Evolutionary conservation across 768 basidiomycete species (phyloP).

Genomic region (Melanogaster broomeanus): DNA sequence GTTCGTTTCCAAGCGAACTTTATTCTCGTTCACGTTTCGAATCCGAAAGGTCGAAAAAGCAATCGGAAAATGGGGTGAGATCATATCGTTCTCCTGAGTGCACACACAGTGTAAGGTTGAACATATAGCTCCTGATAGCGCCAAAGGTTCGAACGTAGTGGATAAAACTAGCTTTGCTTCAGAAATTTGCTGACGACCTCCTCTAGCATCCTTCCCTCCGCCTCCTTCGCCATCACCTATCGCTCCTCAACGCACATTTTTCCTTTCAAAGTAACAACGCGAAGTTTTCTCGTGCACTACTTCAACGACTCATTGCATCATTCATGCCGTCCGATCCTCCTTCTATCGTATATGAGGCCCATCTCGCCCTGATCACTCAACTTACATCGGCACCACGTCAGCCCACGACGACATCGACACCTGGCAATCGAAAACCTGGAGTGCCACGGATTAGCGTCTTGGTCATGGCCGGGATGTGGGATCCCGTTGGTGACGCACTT

Average conservation of each 20-base stretch:
- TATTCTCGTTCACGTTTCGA: background rate
- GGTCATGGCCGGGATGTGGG: constrained; percentile 56
- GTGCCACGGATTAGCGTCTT: constrained; percentile 61
- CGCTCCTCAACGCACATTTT: constrained; percentile 62
- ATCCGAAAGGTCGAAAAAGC: constrained; percentile 55
- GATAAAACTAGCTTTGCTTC: constrained; percentile 5
- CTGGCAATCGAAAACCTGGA: constrained; percentile 46
- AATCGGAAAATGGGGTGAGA: constrained; percentile 67
- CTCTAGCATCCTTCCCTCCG: constrained; percentile 65
- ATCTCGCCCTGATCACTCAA: constrained; percentile 55
- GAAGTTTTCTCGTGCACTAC: constrained; percentile 60
- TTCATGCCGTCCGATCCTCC: constrained; percentile 49
- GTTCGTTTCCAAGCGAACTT: background rate
- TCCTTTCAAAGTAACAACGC: constrained; percentile 44
- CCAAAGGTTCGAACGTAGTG: constrained; percentile 50
- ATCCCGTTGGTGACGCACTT: constrained; percentile 49
- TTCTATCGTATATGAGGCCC: constrained; percentile 52
- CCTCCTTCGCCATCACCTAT: constrained; percentile 58
- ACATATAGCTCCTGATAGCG: constrained; percentile 48
- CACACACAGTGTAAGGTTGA: background rate
- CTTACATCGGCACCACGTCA: constrained; percentile 29
- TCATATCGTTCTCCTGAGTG: background rate
- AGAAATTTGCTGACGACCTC: constrained; percentile 3
- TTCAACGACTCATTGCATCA: constrained; percentile 56
- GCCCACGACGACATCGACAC: constrained; percentile 4